Evolutionary conservation across 2,329 filamentous ascomycete genomes (phyloP).

Genomic region (Epichloe aotearoae): DNA sequence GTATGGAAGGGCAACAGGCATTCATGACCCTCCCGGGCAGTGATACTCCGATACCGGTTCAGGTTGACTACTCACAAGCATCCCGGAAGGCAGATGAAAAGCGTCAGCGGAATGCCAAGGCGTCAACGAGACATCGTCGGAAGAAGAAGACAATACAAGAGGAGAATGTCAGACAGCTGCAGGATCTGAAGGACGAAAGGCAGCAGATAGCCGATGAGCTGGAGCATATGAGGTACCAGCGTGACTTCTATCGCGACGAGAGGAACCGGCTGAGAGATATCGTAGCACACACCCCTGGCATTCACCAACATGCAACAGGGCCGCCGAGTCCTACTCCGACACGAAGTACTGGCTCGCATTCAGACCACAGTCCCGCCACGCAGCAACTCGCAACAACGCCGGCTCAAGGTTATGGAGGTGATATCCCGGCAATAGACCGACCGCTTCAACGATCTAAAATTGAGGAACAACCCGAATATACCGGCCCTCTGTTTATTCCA

Average conservation of each 20-base stretch:
- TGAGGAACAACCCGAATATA: conserved; percentile 32
- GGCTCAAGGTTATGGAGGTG: conserved; percentile 24
- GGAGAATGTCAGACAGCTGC: conserved; percentile 55
- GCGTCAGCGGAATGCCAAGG: conserved; percentile 70
- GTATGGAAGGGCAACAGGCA: conserved; percentile 23
- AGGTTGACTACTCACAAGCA: conserved; percentile 68
- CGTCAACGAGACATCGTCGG: conserved; percentile 69
- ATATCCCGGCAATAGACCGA: conserved; percentile 31
- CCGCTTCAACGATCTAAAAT: conserved; percentile 33
- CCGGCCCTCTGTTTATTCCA: conserved; percentile 26
- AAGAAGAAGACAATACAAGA: conserved; percentile 73
- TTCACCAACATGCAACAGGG: conserved; percentile 37
- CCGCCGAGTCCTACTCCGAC: conserved; percentile 35
- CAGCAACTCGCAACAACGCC: conserved; percentile 16
- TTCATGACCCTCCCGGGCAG: conserved; percentile 25
- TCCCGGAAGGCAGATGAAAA: conserved; percentile 79
- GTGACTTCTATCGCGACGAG: conserved; percentile 61
- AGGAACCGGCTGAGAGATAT: conserved; percentile 59
- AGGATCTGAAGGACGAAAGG: conserved; percentile 54
- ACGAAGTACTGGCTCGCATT: conserved; percentile 22
- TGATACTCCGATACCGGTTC: conserved; percentile 38
- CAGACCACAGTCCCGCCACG: conserved; percentile 24
- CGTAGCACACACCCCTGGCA: conserved; percentile 44
- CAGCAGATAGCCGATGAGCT: conserved; percentile 47
- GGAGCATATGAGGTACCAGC: conserved; percentile 44